Base-by-base conservation (phyloP, 805 yeast species). In the Candida ovalis region DNA sequence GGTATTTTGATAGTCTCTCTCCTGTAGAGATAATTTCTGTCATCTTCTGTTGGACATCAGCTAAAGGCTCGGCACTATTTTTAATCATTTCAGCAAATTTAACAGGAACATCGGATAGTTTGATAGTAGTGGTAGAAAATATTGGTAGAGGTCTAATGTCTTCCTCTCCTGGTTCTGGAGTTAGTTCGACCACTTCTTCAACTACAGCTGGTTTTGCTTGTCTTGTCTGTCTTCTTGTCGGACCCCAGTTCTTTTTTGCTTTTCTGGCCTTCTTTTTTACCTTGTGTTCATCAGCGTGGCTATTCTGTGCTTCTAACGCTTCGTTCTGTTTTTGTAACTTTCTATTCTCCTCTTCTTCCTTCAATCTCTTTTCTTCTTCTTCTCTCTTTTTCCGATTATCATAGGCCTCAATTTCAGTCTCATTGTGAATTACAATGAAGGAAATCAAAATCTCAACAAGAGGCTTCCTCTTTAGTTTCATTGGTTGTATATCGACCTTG, bases 61-160 rank as follows among this genome's bases (percentile, higher is more conserved):
- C 80, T 15, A 72, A 58, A 2, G 81, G 77, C 33, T 76, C 71
- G 37, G 87, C 83, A 64, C 95, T 82, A 57, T 88, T 80, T 35
- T 73, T 63, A 33, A 90, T 67, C 9, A 89, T 77, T 7, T 86
- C 84, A 2, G 81, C 75, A 57, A 78, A 82, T 57, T 84, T 75
- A 9, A 72, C 66, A 1, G 96, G 91, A 23, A 91, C 73, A n/a
- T 78, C 80, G 17, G 72, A 74, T 2, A 92, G 62, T 1, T 75
- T 78, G 43, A 89, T 73, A 0, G 96, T 84, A 21, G 86, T 68
- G 0, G 95, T 76, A 0, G 91, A 80, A 60, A 58, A 80, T 33
- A 70, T 60, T 25, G 75, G 70, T 25, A 65, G 71, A 1, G 84
- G 84, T 25, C 61, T 70, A 1, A 74, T 72, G 45, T 72, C 73